Percentiles rank a stretch among this genome's conserved stretches.
Conservation (phyloP, 2,329 filamentous ascomycete species). For the Trichophyton verrucosum region DNA sequence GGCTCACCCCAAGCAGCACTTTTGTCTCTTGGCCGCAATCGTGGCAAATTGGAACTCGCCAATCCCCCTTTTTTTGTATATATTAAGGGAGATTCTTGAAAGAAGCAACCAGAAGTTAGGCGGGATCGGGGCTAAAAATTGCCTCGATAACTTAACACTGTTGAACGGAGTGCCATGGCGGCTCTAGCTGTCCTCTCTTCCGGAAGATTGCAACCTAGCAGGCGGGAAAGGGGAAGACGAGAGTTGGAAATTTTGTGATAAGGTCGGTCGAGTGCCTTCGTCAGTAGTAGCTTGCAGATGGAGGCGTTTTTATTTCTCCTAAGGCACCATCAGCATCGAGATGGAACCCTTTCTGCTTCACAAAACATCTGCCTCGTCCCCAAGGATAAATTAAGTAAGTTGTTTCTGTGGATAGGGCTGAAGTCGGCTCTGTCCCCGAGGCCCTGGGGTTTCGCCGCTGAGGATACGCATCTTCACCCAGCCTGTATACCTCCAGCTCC, state of each 20-base stretch:
- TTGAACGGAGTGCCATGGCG: not conserved
- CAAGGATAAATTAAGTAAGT: not conserved
- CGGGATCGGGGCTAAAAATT: not conserved
- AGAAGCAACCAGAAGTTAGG: not conserved
- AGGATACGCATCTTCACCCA: not conserved
- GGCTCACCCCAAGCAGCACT: not conserved
- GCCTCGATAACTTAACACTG: not conserved
- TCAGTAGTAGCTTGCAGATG: not conserved
- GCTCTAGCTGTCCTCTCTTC: not conserved
- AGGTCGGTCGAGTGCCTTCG: not conserved
- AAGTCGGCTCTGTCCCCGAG: not conserved
- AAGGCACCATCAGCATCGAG: not conserved
- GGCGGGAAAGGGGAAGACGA: not conserved
- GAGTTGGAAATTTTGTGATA: not conserved
- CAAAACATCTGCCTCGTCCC: not conserved
- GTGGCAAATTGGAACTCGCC: slow-evolving; percentile 3
- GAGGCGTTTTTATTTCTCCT: not conserved
- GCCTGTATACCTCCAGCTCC: not conserved
- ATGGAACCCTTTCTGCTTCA: not conserved
- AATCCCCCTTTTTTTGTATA: not conserved
- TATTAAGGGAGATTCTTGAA: not conserved
- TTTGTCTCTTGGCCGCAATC: not conserved
- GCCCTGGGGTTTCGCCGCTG: not conserved
- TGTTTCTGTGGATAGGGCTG: not conserved
- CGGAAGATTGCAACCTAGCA: not conserved